A percentile compares a stretch with the other conserved stretches of the same genome.
Evolutionary conservation across 495 filamentous ascomycete species (phyloP).

Genomic region (Penicillium goetzii): DNA sequence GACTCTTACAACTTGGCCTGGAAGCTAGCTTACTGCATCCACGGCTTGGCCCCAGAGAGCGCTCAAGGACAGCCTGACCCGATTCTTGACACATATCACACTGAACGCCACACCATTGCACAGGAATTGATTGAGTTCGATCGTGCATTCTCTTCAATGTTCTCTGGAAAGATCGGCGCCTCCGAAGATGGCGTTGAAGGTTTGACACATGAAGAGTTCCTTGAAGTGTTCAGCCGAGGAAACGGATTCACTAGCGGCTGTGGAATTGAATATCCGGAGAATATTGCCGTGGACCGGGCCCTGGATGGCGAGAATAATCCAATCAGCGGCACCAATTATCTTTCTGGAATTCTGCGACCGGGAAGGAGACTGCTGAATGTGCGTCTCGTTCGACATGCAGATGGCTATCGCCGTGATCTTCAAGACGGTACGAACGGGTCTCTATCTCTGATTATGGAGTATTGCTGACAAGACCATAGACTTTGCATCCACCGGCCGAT

Average conservation of each 20-base stretch:
- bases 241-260: constrained; percentile 53
- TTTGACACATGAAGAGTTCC: constrained; percentile 56
- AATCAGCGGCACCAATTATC: constrained; percentile 47
- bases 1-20: constrained; percentile 83
- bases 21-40: constrained; percentile 76
- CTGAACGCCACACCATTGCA: constrained; percentile 69
- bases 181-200: constrained; percentile 36
- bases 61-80: constrained; percentile 46
- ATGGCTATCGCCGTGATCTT: constrained; percentile 47
- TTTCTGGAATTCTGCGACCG: constrained; percentile 44
- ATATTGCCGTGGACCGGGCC: constrained; percentile 39
- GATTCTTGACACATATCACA: constrained; percentile 70
- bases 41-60: constrained; percentile 54
- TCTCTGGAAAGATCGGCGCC: constrained; percentile 51
- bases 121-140: constrained; percentile 77
- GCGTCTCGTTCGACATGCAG: constrained; percentile 46
- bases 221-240: constrained; percentile 50
- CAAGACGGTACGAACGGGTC: constrained; percentile 49
- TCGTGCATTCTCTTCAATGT: constrained; percentile 57
- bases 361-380: constrained; percentile 42
- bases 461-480: constrained; percentile 26
- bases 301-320: constrained; percentile 27
- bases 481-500: constrained; percentile 49
- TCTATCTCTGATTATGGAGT: not conserved
- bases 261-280: constrained; percentile 51